Base-by-base conservation (phyloP, 192 early-diverging fungal genomes). In the Anaeromyces robustus region DNA sequence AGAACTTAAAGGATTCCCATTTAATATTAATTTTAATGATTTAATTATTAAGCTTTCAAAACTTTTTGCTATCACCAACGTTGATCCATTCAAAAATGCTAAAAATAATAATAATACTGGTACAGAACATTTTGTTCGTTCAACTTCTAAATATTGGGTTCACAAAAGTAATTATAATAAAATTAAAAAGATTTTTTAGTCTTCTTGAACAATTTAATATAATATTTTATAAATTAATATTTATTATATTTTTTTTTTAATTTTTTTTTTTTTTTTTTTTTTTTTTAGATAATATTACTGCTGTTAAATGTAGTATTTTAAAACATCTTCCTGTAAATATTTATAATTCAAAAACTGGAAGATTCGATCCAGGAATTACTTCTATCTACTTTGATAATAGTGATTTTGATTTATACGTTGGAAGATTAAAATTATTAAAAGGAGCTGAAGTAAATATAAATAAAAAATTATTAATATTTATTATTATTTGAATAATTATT, bases 331-430 rank as follows among this genome's bases (percentile, higher is more conserved):
- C 96, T 7, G 96, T 98, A 59, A 87, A 97, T 78, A 89, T 97
- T 30, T 96, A 95, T 84, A 92, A 92, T 82, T 89, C 92, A 80
- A 92, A 93, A 80, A 90, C 89, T 80, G 87, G 88, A 79, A 84
- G 87, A 37, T 52, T 52, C 14, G 94, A 95, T 81, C 94, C 97
- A 5, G 95, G 96, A 18, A 93, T 99, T 78, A 94, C 95, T 4
- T 94, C 95, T 32, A 89, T 97, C 30, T 99, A 99, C 86, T 92
- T 95, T 85, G 97, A 99, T 86, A 96, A 97, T 85, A 89, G 92
- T 37, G 82, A 87, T 9, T 92, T 99, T 82, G 95, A 98, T 78
- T 89, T 96, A 77, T 99, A 97, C 83, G 88, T 90, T 82, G 93
- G 91, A 78, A 91, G 96, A 68, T 86, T 98, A 22, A 95, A 97